phyloP scores from a whole-genome alignment of 2,329 filamentous ascomycete genomes.

The Calonectria ilicicola region DNA sequence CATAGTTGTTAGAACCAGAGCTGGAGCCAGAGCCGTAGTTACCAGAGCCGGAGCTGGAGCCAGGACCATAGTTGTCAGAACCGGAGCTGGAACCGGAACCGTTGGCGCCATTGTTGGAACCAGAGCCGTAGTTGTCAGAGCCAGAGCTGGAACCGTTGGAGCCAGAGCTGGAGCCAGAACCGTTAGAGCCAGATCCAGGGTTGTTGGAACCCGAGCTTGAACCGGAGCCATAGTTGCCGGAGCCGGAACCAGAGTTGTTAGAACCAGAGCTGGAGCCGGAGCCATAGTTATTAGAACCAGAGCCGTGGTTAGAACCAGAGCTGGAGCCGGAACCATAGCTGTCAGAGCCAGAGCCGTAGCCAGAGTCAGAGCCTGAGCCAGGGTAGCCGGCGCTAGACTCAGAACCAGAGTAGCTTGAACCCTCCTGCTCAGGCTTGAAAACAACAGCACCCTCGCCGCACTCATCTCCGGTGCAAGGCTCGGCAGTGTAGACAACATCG shows the following conservation, averaged over 20 bases:
- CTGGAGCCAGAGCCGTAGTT: background rate
- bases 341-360: background rate
- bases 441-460: background rate
- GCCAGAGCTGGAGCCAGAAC: background rate
- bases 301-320: background rate
- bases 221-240: background rate
- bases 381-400: background rate
- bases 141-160: background rate
- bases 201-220: background rate
- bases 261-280: background rate
- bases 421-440: background rate
- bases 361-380: background rate
- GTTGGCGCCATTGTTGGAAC: no score
- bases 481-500: background rate
- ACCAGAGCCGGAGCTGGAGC: background rate
- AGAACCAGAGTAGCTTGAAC: background rate
- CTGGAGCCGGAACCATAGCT: background rate
- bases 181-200: background rate
- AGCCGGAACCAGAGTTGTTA: background rate
- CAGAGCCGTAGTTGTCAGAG: background rate
- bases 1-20: background rate
- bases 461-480: background rate
- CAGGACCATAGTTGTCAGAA: background rate
- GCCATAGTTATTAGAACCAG: background rate
- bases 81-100: background rate